These are phyloP conservation scores for Kazachstania taianensis DNA, from an alignment of 805 yeast species.

Conservation along the genomic window DNA sequence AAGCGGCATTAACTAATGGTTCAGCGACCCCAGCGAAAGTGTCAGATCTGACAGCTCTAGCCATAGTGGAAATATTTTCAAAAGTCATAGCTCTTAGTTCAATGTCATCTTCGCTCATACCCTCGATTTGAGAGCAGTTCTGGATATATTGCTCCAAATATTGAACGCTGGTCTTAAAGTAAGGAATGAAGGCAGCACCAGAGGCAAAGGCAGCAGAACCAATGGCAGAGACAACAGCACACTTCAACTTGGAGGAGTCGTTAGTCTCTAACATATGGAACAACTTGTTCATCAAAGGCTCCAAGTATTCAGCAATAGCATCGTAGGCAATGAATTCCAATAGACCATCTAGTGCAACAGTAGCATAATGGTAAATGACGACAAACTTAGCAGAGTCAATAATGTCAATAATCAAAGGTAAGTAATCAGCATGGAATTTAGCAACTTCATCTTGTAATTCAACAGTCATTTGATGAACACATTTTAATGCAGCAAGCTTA, in stretches of 20 bases:
- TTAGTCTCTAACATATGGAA: slow-evolving; percentile 74
- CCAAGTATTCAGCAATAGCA: slow-evolving; percentile 70
- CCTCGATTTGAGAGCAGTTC: slow-evolving; percentile 57
- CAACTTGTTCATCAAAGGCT: slow-evolving; percentile 82
- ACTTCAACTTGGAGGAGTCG: slow-evolving; percentile 56
- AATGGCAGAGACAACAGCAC: slow-evolving; percentile 85
- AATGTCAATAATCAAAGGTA: slow-evolving; percentile 78
- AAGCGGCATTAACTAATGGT: slow-evolving; percentile 82
- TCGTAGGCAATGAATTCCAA: slow-evolving; percentile 86
- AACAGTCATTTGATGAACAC: slow-evolving; percentile 65
- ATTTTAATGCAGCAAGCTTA: slow-evolving; percentile 74
- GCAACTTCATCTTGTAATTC: slow-evolving; percentile 83
- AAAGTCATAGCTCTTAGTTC: slow-evolving; percentile 87
- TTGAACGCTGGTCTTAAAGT: slow-evolving; percentile 70
- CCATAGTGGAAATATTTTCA: slow-evolving; percentile 90
- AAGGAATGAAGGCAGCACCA: slow-evolving; percentile 80
- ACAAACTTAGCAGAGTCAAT: slow-evolving; percentile 79
- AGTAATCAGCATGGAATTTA: slow-evolving; percentile 66
- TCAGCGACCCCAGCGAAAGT: slow-evolving; percentile 77
- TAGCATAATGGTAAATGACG: slow-evolving; percentile 81
- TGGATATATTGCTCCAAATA: slow-evolving; percentile 74
- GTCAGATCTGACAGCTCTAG: slow-evolving; percentile 91
- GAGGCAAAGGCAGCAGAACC: slow-evolving; percentile 96
- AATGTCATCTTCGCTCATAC: slow-evolving; percentile 77
- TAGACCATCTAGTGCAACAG: slow-evolving; percentile 82